phyloP scores from a whole-genome alignment of 371 early-diverging fungal species.

The Funneliformis caledonium region DNA sequence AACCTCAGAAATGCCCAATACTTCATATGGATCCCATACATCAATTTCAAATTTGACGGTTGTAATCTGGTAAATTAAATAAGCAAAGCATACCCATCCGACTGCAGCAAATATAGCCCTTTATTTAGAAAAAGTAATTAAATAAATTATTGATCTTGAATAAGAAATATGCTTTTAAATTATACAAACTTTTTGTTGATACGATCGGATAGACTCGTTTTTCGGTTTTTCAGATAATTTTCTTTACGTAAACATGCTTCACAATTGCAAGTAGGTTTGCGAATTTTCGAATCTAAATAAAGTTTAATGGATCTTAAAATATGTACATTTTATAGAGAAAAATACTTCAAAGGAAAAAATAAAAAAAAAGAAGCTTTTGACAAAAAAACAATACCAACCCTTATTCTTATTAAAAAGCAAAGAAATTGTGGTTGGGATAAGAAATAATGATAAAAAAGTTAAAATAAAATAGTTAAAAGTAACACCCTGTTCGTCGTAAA shows the following conservation, averaged over 20 bases:
- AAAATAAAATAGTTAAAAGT: slow-evolving; percentile 93
- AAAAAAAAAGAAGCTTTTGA: neutral
- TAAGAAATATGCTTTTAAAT: slow-evolving; percentile 40
- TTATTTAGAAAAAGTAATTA: slow-evolving; percentile 18
- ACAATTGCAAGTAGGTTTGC: slow-evolving; percentile 43
- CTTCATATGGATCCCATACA: slow-evolving; percentile 92
- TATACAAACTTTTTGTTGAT: slow-evolving; percentile 44
- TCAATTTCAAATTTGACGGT: slow-evolving; percentile 69
- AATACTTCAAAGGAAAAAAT: neutral
- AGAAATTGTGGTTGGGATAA: slow-evolving; percentile 79
- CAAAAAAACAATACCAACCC: neutral
- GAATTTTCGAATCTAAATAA: neutral
- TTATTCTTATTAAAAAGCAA: slow-evolving; percentile 51
- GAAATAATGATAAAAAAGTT: slow-evolving; percentile 76
- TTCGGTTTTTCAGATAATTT: slow-evolving; percentile 10
- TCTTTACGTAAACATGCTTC: slow-evolving; percentile 41
- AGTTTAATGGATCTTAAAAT: neutral
- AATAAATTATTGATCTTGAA: neutral
- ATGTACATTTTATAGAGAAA: neutral
- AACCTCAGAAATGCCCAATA: slow-evolving; percentile 81
- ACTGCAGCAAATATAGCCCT: slow-evolving; percentile 61
- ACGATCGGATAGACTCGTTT: slow-evolving; percentile 42
- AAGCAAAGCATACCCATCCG: slow-evolving; percentile 81
- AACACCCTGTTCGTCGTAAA: slow-evolving; percentile 93
- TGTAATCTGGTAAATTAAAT: slow-evolving; percentile 77